phyloP scores from a whole-genome alignment of 345 rosid species.

The Heritiera littoralis region DNA sequence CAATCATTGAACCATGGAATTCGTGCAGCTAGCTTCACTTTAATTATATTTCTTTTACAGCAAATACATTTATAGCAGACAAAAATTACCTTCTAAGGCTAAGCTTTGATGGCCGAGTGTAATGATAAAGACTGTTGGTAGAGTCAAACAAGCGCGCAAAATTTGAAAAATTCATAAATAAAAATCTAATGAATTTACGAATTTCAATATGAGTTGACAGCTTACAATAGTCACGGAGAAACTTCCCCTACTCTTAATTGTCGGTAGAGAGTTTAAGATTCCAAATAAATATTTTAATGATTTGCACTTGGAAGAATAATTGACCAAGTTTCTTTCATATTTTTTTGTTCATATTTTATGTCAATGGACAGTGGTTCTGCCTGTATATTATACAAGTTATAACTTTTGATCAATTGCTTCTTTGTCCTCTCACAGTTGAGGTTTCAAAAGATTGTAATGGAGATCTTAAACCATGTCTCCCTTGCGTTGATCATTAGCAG shows the following conservation, averaged over 20 bases:
- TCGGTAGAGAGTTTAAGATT: background rate
- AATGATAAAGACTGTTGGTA: no score
- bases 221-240: no score
- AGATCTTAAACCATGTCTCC: slow-evolving; percentile 10
- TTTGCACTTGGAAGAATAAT: background rate
- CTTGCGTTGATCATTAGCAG: slow-evolving; percentile 17
- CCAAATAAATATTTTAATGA: background rate
- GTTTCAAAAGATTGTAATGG: background rate
- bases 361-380: background rate
- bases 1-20: background rate
- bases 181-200: no score
- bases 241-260: no score
- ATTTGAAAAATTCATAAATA: no score
- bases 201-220: no score
- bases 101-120: background rate
- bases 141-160: no score
- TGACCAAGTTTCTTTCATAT: background rate
- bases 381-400: background rate
- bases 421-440: background rate
- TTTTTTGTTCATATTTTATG: background rate
- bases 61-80: no score
- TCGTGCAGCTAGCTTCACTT: no score
- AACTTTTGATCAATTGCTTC: background rate
- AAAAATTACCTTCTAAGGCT: no score
- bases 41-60: no score